Conservation (phyloP, 2,329 filamentous ascomycete genomes). For the Alternaria brassicicola region DNA sequence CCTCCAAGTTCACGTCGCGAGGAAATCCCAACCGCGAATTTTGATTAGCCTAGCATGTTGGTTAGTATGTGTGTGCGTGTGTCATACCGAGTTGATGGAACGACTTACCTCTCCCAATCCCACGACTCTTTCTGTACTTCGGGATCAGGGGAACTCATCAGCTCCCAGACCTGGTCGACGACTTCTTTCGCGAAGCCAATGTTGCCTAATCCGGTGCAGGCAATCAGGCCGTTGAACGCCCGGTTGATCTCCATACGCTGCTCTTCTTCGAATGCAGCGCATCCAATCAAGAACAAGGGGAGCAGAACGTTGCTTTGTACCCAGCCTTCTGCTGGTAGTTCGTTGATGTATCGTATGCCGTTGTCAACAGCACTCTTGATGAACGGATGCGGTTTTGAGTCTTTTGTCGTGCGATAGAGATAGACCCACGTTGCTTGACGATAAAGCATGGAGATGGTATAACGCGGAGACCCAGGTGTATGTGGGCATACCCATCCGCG, state of each 20-base stretch:
- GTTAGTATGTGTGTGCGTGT: too few species aligned
- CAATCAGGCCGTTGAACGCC: slow-evolving; percentile 61
- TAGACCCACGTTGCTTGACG: slow-evolving; percentile 69
- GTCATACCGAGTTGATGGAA: too few species aligned
- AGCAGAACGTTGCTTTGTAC: slow-evolving; percentile 66
- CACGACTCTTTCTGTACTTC: slow-evolving; percentile 54
- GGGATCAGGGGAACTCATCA: slow-evolving; percentile 63
- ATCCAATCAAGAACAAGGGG: slow-evolving; percentile 66
- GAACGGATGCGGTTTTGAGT: slow-evolving; percentile 60
- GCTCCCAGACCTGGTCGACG: slow-evolving; percentile 61
- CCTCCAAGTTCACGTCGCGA: slow-evolving; percentile 57
- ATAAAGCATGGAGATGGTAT: slow-evolving; percentile 64
- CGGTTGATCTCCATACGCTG: slow-evolving; percentile 62
- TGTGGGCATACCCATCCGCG: slow-evolving; percentile 73
- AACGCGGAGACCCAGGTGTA: slow-evolving; percentile 58
- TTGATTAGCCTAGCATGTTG: slow-evolving; percentile 14
- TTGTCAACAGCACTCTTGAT: slow-evolving; percentile 64
- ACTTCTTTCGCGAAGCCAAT: slow-evolving; percentile 62
- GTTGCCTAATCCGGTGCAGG: slow-evolving; percentile 64
- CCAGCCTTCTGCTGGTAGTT: slow-evolving; percentile 60
- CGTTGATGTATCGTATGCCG: slow-evolving; percentile 62
- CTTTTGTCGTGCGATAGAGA: slow-evolving; percentile 65
- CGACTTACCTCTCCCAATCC: slow-evolving; percentile 62
- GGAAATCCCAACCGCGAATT: slow-evolving; percentile 65
- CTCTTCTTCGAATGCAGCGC: slow-evolving; percentile 61